Conservation (phyloP, 2,329 filamentous ascomycete genomes). For the Biscogniauxia sp. region DNA sequence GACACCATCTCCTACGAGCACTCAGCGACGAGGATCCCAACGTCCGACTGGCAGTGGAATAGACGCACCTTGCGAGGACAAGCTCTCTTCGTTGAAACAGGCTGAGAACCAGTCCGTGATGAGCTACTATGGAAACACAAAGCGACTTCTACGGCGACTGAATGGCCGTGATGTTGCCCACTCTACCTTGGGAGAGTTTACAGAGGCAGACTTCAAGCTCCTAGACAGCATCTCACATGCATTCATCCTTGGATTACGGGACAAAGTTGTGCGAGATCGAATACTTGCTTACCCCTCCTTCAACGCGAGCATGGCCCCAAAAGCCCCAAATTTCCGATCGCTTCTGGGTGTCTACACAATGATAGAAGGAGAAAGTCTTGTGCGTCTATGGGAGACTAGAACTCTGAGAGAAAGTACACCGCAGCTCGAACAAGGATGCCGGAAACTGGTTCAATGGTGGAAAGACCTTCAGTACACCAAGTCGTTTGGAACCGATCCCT, state of each 20-base stretch:
- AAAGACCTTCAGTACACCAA: conserved; percentile 39
- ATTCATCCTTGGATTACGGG: conserved; percentile 53
- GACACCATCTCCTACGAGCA: conserved; percentile 1
- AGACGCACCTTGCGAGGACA: conserved; percentile 13
- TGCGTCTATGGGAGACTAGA: conserved; percentile 44
- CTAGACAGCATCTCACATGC: conserved; percentile 52
- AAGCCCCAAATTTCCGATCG: conserved; percentile 40
- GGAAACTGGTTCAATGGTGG: conserved; percentile 44
- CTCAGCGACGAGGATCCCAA: conserved; percentile 10
- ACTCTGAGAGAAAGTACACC: conserved; percentile 35
- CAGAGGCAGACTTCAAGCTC: conserved; percentile 43
- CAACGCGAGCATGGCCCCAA: conserved; percentile 30
- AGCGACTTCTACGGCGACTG: conserved; percentile 47
- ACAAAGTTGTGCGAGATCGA: conserved; percentile 43
- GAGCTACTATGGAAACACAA: conserved; percentile 48
- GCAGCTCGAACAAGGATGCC: conserved; percentile 37
- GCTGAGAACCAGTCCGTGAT: conserved; percentile 39
- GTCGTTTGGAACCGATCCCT: conserved; percentile 44
- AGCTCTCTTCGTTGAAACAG: conserved; percentile 40
- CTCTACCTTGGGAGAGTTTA: conserved; percentile 45
- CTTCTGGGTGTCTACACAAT: conserved; percentile 54
- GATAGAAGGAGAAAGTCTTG: conserved; percentile 54
- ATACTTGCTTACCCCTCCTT: conserved; percentile 49
- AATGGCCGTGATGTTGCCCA: conserved; percentile 50
- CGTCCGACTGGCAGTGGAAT: neutral